phyloP scores from a whole-genome alignment of 2,329 filamentous ascomycete genomes.

The Pseudogymnoascus sp. region DNA sequence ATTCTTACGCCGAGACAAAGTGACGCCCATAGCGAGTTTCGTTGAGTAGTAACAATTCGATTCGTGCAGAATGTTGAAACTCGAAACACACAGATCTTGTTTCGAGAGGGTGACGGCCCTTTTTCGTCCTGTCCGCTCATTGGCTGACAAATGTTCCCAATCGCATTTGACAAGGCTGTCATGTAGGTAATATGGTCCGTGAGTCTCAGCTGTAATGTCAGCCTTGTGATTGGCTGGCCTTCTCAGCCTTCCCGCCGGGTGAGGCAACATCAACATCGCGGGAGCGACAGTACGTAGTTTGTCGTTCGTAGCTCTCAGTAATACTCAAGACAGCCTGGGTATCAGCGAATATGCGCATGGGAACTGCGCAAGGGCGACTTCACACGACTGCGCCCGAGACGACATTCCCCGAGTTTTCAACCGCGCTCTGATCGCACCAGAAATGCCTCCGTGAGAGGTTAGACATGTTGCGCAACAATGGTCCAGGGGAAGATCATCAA shows the following conservation, averaged over 20 bases:
- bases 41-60: neutral
- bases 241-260: neutral
- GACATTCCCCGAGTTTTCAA: neutral
- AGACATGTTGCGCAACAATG: slow-evolving; percentile 14
- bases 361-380: neutral
- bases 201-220: slow-evolving; percentile 7
- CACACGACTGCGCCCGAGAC: neutral
- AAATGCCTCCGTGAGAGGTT: slow-evolving; percentile 8
- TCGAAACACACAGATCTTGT: neutral
- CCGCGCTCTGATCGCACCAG: neutral
- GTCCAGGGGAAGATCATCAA: slow-evolving; percentile 16
- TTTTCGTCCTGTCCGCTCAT: neutral
- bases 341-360: slow-evolving; percentile 1
- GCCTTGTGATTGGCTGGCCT: neutral
- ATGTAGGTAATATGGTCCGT: neutral
- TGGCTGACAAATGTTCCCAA: neutral
- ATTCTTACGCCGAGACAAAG: neutral
- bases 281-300: neutral
- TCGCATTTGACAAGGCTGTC: slow-evolving; percentile 2
- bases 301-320: neutral
- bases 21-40: slow-evolving; percentile 2
- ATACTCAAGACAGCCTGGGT: neutral
- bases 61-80: slow-evolving; percentile 7
- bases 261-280: slow-evolving; percentile 3
- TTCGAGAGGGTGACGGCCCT: neutral